These are phyloP conservation scores for Septoria petroselini DNA, from an alignment of 2,329 filamentous ascomycete genomes.

Conservation along the genomic window DNA sequence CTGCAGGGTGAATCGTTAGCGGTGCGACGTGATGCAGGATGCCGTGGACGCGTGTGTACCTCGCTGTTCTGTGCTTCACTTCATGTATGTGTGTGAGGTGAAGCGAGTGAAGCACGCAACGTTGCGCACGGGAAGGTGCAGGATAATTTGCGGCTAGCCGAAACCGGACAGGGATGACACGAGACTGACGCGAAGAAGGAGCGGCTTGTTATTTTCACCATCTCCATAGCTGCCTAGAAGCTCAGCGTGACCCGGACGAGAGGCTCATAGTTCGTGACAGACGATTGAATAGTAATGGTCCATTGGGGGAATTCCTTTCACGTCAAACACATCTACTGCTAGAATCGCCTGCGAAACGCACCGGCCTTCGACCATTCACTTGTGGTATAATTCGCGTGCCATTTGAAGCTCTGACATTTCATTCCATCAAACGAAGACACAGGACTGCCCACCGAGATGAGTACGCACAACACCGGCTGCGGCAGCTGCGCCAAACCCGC, in stretches of 20 bases:
- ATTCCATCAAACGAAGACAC: no score
- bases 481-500: conserved; percentile 3
- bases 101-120: background rate
- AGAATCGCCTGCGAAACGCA: no score
- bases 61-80: conserved; percentile 3
- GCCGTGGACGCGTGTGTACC: background rate
- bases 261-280: no score
- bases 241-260: no score
- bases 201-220: no score
- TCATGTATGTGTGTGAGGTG: conserved; percentile 2
- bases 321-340: no score
- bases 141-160: background rate
- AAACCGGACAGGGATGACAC: background rate
- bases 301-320: no score
- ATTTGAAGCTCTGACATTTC: no score
- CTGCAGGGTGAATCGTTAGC: conserved; percentile 1
- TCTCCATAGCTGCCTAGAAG: no score
- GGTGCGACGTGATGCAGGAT: conserved; percentile 2
- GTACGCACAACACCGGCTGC: background rate
- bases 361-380: no score
- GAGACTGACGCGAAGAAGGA: background rate
- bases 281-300: no score
- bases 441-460: background rate
- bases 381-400: no score
- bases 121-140: conserved; percentile 6